phyloP scores from a whole-genome alignment of 2,329 filamentous ascomycete genomes.

The Ceratocystis cacaofunesta region DNA sequence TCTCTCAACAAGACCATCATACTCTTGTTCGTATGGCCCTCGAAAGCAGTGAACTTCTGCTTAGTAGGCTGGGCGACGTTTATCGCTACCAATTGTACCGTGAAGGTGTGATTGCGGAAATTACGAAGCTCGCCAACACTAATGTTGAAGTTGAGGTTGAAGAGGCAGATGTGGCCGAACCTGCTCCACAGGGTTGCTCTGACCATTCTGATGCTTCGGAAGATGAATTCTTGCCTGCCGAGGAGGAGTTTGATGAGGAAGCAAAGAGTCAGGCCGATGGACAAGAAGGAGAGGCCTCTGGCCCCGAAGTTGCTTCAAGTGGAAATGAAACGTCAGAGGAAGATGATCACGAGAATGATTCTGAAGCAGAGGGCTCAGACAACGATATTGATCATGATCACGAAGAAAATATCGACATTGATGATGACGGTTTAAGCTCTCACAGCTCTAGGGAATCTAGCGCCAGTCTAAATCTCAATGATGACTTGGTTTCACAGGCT shows the following conservation, averaged over 20 bases:
- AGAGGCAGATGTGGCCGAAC: constrained; percentile 21
- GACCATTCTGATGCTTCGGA: constrained; percentile 21
- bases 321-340: constrained; percentile 5
- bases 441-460: constrained; percentile 51
- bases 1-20: constrained; percentile 88
- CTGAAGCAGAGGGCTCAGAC: constrained; percentile 14
- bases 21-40: constrained; percentile 74
- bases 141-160: constrained; percentile 18
- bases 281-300: constrained; percentile 17
- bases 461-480: constrained; percentile 25
- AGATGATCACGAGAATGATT: background rate
- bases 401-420: constrained; percentile 25
- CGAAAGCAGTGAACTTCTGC: constrained; percentile 75
- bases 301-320: constrained; percentile 1
- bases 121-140: constrained; percentile 55
- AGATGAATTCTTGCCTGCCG: constrained; percentile 22
- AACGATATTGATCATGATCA: constrained; percentile 18
- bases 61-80: constrained; percentile 69
- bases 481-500: constrained; percentile 40
- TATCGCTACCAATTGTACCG: constrained; percentile 96
- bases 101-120: constrained; percentile 87
- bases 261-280: constrained; percentile 19
- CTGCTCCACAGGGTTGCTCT: constrained; percentile 11
- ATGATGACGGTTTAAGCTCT: constrained; percentile 35
- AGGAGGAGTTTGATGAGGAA: constrained; percentile 18